Conservation (phyloP, 257 asterid genomes). For the Solanum appendiculatum region DNA sequence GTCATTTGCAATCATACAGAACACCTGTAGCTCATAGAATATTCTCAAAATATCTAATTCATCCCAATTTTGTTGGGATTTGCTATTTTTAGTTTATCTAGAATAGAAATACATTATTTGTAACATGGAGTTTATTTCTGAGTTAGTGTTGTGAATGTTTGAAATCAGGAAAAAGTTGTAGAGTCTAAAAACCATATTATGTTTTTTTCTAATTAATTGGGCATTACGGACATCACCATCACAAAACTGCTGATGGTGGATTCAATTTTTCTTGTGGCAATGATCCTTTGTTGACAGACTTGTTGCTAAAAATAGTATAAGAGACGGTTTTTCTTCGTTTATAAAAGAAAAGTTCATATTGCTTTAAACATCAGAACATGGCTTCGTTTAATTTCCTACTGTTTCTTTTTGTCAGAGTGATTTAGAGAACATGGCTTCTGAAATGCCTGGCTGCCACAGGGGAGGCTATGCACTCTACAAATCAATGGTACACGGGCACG, state of each 20-base stretch:
- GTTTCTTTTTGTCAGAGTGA: slow-evolving; percentile 34
- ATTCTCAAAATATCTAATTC: background rate
- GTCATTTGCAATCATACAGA: background rate
- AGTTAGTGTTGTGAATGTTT: background rate
- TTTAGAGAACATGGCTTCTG: slow-evolving; percentile 29
- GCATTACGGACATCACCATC: background rate
- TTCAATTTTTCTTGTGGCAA: background rate
- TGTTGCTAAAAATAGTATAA: background rate
- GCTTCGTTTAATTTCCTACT: slow-evolving; percentile 6
- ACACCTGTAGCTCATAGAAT: background rate
- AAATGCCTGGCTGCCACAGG: slow-evolving; percentile 95
- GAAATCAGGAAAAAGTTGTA: no score
- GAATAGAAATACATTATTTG: background rate
- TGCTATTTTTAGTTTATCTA: background rate
- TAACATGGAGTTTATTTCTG: background rate
- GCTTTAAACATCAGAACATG: background rate
- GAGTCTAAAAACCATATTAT: no score
- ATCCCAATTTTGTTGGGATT: background rate
- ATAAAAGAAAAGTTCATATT: background rate
- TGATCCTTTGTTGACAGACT: background rate
- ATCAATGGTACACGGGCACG: slow-evolving; percentile 45
- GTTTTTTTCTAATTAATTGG: no score
- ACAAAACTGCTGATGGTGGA: background rate
- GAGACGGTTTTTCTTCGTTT: background rate
- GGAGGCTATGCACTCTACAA: slow-evolving; percentile 84